phyloP scores from a whole-genome alignment of 2,329 filamentous ascomycete species.

The Fusarium globosum region DNA sequence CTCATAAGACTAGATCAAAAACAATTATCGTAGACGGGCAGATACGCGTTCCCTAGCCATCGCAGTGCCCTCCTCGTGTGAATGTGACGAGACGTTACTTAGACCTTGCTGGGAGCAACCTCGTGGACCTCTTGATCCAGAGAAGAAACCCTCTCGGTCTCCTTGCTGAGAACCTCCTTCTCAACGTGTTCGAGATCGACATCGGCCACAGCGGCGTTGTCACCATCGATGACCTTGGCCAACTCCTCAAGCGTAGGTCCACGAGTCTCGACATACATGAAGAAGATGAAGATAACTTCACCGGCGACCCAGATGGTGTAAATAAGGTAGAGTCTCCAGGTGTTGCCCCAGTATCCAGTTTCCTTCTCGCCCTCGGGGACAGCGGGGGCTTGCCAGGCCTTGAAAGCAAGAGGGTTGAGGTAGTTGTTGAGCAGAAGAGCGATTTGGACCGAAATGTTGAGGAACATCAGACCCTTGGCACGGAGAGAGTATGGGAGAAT shows the following conservation, averaged over 20 bases:
- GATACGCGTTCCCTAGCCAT: neutral
- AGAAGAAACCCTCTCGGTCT: constrained; percentile 1
- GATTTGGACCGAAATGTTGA: constrained; percentile 72
- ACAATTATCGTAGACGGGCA: neutral
- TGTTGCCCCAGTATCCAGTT: constrained; percentile 64
- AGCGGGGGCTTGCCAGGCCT: neutral
- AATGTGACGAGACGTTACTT: neutral
- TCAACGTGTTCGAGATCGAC: constrained; percentile 66
- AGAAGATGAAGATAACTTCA: constrained; percentile 71
- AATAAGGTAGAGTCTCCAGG: constrained; percentile 75
- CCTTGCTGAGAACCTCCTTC: constrained; percentile 54
- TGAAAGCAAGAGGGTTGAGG: constrained; percentile 36
- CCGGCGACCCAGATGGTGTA: constrained; percentile 72
- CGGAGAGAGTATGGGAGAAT: constrained; percentile 68
- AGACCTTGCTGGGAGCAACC: constrained; percentile 7
- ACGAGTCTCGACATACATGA: constrained; percentile 76
- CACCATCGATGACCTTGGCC: constrained; percentile 76
- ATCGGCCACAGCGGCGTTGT: constrained; percentile 63
- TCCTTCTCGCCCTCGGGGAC: neutral
- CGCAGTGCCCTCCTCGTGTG: too few species aligned
- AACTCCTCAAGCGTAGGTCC: constrained; percentile 72
- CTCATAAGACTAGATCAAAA: neutral
- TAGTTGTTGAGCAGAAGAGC: constrained; percentile 70
- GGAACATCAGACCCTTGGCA: constrained; percentile 69
- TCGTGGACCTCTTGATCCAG: constrained; percentile 12